Evolutionary conservation across 495 filamentous ascomycete genomes (phyloP), one percentile per base, ranked within the genome.

Genomic region (Penicillium bovifimosum): DNA sequence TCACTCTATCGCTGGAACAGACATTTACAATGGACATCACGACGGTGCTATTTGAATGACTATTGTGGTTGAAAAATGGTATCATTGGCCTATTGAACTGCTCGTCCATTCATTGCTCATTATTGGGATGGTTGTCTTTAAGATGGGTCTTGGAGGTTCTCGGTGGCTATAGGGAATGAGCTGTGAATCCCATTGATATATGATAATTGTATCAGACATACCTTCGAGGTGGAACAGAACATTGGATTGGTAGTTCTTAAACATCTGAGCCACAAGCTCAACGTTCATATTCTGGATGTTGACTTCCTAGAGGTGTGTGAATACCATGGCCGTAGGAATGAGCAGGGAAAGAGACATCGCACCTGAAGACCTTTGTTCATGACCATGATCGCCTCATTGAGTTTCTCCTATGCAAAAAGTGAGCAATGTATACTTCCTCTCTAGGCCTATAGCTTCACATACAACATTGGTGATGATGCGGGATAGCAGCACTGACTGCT

Each of bases 221-320:
- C 93, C 93, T 83, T 97, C 95, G 26, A 98, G 76, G 63, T 98
- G 93, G 65, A 98, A 98, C 2, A 96, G 76, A 11, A 98, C 93
- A 62, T 96, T 98, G 4, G 89, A 95, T 68, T 96, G 90, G 67
- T 98, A 98, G 71, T 97, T 98, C 78, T 96, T 96, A 76, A 97
- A 98, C 93, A 98, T 98, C 69, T 97, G 93, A 7, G 93, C 91
- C 3, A 97, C 93, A 8, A 97, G 77, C 72, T 97, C 93, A 5
- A 96, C 88, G 65, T 97, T 92, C 90, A 96, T 96, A 61, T 97
- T 98, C 58, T 95, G 87, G 32, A 95, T 85, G 65, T 96, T 97
- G 80, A 96, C 95, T 59, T 96, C 91, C 89, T 96, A 56, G 5
- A 43, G 14, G 11, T 6, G 2, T 47, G 36, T 50, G 24, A 58